Evolutionary conservation across 805 yeast species (phyloP).

Genomic region (Tetrapisispora pingtungensis): DNA sequence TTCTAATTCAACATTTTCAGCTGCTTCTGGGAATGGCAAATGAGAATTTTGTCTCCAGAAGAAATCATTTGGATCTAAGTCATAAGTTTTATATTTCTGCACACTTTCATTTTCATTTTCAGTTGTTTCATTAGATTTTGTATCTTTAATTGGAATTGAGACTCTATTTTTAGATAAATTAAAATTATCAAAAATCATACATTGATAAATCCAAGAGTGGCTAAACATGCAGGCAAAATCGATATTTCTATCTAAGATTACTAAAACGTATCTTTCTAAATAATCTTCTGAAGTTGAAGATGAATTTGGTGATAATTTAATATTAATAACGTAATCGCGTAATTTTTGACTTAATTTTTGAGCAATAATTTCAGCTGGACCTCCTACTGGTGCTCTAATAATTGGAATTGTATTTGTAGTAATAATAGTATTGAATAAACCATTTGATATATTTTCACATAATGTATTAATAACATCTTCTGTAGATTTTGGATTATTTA

Average conservation of each 20-base stretch:
- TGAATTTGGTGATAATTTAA: constrained; percentile 28
- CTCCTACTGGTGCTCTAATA: constrained; percentile 82
- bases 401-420: constrained; percentile 78
- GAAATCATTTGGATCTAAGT: constrained; percentile 85
- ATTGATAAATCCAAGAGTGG: constrained; percentile 96
- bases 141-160: constrained; percentile 38
- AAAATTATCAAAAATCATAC: constrained; percentile 90
- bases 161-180: constrained; percentile 75
- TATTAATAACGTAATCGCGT: constrained; percentile 74
- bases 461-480: constrained; percentile 64
- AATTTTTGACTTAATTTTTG: constrained; percentile 73
- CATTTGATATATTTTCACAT: constrained; percentile 66
- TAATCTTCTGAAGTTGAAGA: constrained; percentile 19
- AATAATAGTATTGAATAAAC: constrained; percentile 68
- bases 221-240: constrained; percentile 90
- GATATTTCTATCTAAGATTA: constrained; percentile 77
- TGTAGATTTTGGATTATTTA: constrained; percentile 60
- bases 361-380: constrained; percentile 92
- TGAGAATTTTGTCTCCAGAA: constrained; percentile 83
- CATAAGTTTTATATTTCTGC: constrained; percentile 44
- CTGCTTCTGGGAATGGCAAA: constrained; percentile 97
- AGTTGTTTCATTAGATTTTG: constrained; percentile 14
- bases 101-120: constrained; percentile 16
- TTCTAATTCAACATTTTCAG: constrained; percentile 86
- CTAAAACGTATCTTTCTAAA: constrained; percentile 60